Evolutionary conservation across 805 yeast species (phyloP).

Genomic region (Yamadazyma sp.): DNA sequence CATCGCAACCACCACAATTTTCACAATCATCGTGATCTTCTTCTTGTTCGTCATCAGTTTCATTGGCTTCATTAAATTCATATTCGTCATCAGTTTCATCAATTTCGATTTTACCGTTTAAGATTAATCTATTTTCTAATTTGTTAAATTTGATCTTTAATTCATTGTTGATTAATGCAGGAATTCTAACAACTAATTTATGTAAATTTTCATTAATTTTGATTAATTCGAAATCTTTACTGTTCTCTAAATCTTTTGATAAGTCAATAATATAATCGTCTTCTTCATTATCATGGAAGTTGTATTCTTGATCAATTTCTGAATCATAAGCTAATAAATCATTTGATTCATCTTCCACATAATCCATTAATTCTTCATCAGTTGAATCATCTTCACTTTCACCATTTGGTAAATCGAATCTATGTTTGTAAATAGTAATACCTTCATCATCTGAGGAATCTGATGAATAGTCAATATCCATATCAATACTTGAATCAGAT

Average conservation of each 20-base stretch:
- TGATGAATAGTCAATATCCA: constrained; percentile 21
- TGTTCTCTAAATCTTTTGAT: constrained; percentile 38
- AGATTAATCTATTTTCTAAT: constrained; percentile 38
- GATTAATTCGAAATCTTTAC: constrained; percentile 42
- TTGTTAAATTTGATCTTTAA: constrained; percentile 38
- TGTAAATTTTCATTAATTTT: constrained; percentile 37
- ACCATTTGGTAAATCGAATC: constrained; percentile 36
- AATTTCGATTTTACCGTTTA: constrained; percentile 33
- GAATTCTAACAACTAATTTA: constrained; percentile 40
- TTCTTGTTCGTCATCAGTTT: constrained; percentile 15
- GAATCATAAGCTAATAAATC: constrained; percentile 27
- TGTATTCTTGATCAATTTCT: constrained; percentile 17
- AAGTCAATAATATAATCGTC: constrained; percentile 38
- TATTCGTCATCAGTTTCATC: constrained; percentile 20
- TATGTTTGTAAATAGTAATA: constrained; percentile 40
- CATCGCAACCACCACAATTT: constrained; percentile 8
- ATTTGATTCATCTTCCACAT: constrained; percentile 19
- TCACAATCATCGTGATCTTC: constrained; percentile 12
- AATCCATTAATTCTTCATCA: constrained; percentile 31
- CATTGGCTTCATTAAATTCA: constrained; percentile 16
- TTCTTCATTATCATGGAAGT: not conserved
- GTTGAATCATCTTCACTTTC: constrained; percentile 30
- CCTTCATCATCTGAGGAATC: constrained; percentile 39
- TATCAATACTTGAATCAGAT: no score
- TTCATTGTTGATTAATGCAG: constrained; percentile 39